These are phyloP conservation scores for Penicillium sp. DNA, from an alignment of 2,329 filamentous ascomycete genomes.

Conservation along the genomic window DNA sequence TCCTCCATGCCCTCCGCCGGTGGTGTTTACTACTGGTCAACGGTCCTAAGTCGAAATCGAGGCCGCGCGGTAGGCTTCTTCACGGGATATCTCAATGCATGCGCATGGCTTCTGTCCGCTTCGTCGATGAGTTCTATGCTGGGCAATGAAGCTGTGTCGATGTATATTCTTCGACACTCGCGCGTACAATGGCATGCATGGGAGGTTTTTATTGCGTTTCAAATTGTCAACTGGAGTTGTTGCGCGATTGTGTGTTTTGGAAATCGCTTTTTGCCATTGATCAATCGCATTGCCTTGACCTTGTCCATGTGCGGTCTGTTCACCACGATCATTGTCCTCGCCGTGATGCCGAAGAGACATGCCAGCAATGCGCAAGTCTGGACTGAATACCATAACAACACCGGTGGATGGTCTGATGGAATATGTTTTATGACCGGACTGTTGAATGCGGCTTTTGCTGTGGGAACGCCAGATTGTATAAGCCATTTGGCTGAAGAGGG, in stretches of 20 bases:
- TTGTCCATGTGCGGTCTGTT: constrained; percentile 47
- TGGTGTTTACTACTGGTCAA: constrained; percentile 54
- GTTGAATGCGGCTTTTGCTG: constrained; percentile 61
- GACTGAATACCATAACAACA: constrained; percentile 27
- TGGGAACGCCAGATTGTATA: constrained; percentile 59
- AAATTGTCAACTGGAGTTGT: constrained; percentile 49
- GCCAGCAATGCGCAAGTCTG: constrained; percentile 26
- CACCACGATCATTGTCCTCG: constrained; percentile 45
- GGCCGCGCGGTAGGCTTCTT: constrained; percentile 43
- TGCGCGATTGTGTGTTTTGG: constrained; percentile 48
- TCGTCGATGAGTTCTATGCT: constrained; percentile 31
- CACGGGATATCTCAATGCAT: constrained; percentile 34
- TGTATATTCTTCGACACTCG: constrained; percentile 27
- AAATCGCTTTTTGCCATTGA: constrained; percentile 45
- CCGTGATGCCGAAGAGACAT: constrained; percentile 44
- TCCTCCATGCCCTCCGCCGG: constrained; percentile 53
- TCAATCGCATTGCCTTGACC: constrained; percentile 51
- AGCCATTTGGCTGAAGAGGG: constrained; percentile 57
- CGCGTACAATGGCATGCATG: constrained; percentile 24
- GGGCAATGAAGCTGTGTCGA: constrained; percentile 29
- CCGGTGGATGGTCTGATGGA: constrained; percentile 30
- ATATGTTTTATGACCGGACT: constrained; percentile 53
- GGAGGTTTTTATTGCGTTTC: constrained; percentile 31
- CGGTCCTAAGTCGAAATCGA: constrained; percentile 46
- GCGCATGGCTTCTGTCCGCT: constrained; percentile 29